Conservation (phyloP, 176 grass and related monocot species). For the Microstegium vimineum region DNA sequence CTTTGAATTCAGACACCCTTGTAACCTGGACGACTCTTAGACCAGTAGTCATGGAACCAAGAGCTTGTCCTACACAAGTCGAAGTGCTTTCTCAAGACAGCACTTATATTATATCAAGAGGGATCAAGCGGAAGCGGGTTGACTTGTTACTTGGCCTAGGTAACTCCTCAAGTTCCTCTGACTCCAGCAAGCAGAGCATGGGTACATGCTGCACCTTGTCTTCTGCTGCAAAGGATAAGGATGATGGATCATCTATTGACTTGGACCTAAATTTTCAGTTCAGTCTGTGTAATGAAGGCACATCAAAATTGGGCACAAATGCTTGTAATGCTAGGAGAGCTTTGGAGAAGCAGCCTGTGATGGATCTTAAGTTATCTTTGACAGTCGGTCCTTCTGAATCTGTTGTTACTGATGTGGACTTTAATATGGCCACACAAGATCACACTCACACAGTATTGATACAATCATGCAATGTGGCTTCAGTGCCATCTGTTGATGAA, state of each 20-base stretch:
- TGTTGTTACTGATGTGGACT: slow-evolving; percentile 43
- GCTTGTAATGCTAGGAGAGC: slow-evolving; percentile 20
- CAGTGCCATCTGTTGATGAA: slow-evolving; percentile 52
- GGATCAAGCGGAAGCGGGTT: slow-evolving; percentile 52
- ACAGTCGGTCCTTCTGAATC: slow-evolving; percentile 58
- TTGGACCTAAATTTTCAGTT: slow-evolving; percentile 55
- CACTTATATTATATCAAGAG: slow-evolving; percentile 25
- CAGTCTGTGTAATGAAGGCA: slow-evolving; percentile 41
- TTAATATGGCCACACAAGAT: slow-evolving; percentile 1
- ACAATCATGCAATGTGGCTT: slow-evolving; percentile 15
- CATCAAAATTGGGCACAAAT: slow-evolving; percentile 9
- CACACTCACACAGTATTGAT: slow-evolving; percentile 15
- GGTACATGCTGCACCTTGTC: slow-evolving; percentile 48
- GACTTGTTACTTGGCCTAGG: slow-evolving; percentile 51
- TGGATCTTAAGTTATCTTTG: slow-evolving; percentile 61
- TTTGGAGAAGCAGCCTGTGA: slow-evolving; percentile 19
- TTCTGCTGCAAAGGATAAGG: slow-evolving; percentile 51
- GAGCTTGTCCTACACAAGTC: slow-evolving; percentile 6
- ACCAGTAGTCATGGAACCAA: slow-evolving; percentile 9
- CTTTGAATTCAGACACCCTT: slow-evolving; percentile 3
- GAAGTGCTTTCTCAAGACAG: slow-evolving; percentile 28
- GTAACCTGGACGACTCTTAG: slow-evolving; percentile 17
- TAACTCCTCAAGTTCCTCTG: slow-evolving; percentile 50
- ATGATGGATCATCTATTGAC: slow-evolving; percentile 46
- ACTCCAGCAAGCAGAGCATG: slow-evolving; percentile 57